Base-by-base conservation (phyloP, 768 basidiomycete species). In the Lactarius trivialis region DNA sequence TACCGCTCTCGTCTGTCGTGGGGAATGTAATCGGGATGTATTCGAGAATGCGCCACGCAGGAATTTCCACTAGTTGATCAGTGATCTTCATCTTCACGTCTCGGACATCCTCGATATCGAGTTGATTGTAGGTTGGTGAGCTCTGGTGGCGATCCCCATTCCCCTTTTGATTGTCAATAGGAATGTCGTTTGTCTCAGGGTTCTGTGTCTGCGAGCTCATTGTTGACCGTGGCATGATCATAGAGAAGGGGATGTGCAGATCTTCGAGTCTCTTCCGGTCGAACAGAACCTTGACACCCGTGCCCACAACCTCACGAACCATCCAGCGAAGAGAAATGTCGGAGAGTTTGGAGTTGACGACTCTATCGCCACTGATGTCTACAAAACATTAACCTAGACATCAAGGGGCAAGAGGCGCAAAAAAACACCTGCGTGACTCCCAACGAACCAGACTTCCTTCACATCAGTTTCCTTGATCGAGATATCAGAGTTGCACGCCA, bases 291-390 rank as follows among this genome's bases (percentile, higher is more conserved):
- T 34, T 33, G 34, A 36, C 56, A 11, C 45, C 49, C 24, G 41
- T 19, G 1, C 19, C n/a, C 34, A 60, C 24, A 39, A 66, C 37
- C 58, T 66, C 65, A 28, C 62, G 55, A 2, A 66, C 43, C 65
- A 63, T 60, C 65, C 65, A 66, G 32, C 55, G 53, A 39, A 66
- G 51, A 21, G 65, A 41, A 21, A 66, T 12, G 36, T 66, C 48
- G 17, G 65, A 55, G 24, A 65, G 56, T 7, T 51, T 9, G 32
- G 56, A 32, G 17, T 2, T 8, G 1, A 39, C 32, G 8, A 37
- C 41, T 34, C 19, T 8, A 37, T 49, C 4, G 26, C 65, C 65
- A 24, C 65, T 58, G 36, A 66, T 55, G 48, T 66, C 65, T 63
- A 43, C 14, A 36, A 11, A 19, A 11, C 24, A 28, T 26, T 39